A percentile compares a stretch with the other conserved stretches of the same genome.
These are phyloP conservation scores for Kodamaea fungicola DNA, from an alignment of 1,139 yeast species.

Conservation along the genomic window DNA sequence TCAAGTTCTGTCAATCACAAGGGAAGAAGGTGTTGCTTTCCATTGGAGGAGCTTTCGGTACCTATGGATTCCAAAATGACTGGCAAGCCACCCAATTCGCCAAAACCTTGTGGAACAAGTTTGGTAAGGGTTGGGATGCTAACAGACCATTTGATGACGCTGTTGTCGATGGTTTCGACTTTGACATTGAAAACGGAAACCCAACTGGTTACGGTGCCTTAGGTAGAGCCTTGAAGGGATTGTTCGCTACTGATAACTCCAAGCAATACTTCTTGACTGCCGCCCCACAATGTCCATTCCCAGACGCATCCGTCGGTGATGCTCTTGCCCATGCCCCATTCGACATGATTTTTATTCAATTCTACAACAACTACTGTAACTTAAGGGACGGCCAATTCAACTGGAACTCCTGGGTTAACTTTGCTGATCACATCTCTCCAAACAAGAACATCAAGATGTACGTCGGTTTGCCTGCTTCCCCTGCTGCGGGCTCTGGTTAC, in stretches of 20 bases:
- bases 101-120: conserved; percentile 14
- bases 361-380: conserved; percentile 18
- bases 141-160: conserved; percentile 17
- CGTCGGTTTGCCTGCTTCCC: conserved; percentile 16
- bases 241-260: conserved; percentile 10
- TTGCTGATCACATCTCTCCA: conserved; percentile 11
- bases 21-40: conserved; percentile 17
- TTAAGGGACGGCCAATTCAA: conserved; percentile 14
- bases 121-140: conserved; percentile 16
- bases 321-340: conserved; percentile 10
- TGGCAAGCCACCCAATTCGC: conserved; percentile 13
- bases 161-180: conserved; percentile 18
- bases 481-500: conserved; percentile 1
- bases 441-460: conserved; percentile 13
- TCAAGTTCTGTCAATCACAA: conserved; percentile 13
- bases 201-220: conserved; percentile 12
- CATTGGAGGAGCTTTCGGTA: conserved; percentile 16
- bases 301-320: conserved; percentile 15
- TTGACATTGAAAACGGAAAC: conserved; percentile 15
- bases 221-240: conserved; percentile 9
- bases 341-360: conserved; percentile 17
- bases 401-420: conserved; percentile 15
- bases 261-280: conserved; percentile 15
- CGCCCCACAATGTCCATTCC: conserved; percentile 19
- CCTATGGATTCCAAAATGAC: conserved; percentile 12